Base-by-base conservation (phyloP, 2,329 filamentous ascomycete genomes). In the Eutypa lata region DNA sequence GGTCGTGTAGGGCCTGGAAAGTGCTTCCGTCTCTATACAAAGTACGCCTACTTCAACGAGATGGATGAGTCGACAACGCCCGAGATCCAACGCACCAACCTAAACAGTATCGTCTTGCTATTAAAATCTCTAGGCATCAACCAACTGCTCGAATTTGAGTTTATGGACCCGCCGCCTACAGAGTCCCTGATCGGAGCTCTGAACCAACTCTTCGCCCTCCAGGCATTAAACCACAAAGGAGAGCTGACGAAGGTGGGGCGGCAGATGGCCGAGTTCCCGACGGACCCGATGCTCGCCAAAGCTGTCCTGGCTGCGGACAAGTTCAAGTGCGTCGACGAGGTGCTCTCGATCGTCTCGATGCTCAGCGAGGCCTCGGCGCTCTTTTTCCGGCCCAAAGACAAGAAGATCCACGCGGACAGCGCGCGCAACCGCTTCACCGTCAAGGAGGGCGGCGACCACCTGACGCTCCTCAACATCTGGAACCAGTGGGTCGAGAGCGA, bases 311-410 rank as follows among this genome's bases (percentile, higher is more conserved):
- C 91, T 0, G 90, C 93, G 0, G 90, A 94, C 70, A 89, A 91
- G 62, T 89, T 93, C 60, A 89, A 89, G n/a, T 97, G 93, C 62
- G 90, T 96, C 0, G 90, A 96, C 54, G 94, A 99, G 71, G 85
- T 97, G 0, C 76, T 99, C 16, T 91, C 89, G 0, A 90, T 97
- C 47, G 90, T 97, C n/a, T 86, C 92, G 42, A 96, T 97, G 90
- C 81, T 97, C 1, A 86, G 89, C 55, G 94, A 97, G 73, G 85
- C 90, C 2, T 91, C 88, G 3, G 87, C 91, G 0, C 81, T 99
- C 5, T 99, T 97, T 77, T 96, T 95, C 79, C 82, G 91, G 0
- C 92, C 94, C 19, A 96, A 97, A 68, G 92, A 99, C 73, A 97
- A 97, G 77, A 96, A 96, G 70, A 88, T 97, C 26, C 90, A 97